Evolutionary conservation across 805 yeast species (phyloP).

Genomic region (Pichia rugopelliculosa): DNA sequence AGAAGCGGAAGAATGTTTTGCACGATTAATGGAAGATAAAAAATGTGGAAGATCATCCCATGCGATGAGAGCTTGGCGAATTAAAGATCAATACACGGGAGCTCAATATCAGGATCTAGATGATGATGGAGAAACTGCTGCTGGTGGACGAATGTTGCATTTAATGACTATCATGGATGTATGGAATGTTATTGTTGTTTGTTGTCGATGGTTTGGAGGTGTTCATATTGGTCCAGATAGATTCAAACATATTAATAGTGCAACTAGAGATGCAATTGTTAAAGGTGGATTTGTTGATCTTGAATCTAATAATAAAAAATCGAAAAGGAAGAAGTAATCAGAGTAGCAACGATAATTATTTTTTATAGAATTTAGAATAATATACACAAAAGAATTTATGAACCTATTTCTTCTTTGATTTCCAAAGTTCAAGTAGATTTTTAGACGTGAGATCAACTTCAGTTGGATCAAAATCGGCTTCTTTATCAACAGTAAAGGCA

Average conservation of each 20-base stretch:
- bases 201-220: conserved; percentile 92
- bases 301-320: conserved; percentile 26
- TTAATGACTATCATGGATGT: conserved; percentile 66
- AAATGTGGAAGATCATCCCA: conserved; percentile 65
- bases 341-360: neutral
- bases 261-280: conserved; percentile 77
- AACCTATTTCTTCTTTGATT: conserved; percentile 6
- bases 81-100: conserved; percentile 43
- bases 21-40: conserved; percentile 50
- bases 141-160: conserved; percentile 83
- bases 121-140: conserved; percentile 96
- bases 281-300: conserved; percentile 46
- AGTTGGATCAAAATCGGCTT: conserved; percentile 1
- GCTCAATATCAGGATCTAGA: conserved; percentile 76
- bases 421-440: conserved; percentile 12
- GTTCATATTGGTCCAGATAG: conserved; percentile 86
- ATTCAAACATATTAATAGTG: conserved; percentile 85
- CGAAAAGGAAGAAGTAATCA: conserved; percentile 17
- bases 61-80: conserved; percentile 84
- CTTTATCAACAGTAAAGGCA: neutral
- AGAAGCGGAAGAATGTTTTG: conserved; percentile 53
- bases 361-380: neutral
- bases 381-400: neutral
- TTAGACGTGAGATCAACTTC: conserved; percentile 7
- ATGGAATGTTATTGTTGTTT: conserved; percentile 80